Evolutionary conservation across 2,329 filamentous ascomycete species (phyloP), one percentile per base, ranked within the genome.

Genomic region (Cryphonectria radicalis): DNA sequence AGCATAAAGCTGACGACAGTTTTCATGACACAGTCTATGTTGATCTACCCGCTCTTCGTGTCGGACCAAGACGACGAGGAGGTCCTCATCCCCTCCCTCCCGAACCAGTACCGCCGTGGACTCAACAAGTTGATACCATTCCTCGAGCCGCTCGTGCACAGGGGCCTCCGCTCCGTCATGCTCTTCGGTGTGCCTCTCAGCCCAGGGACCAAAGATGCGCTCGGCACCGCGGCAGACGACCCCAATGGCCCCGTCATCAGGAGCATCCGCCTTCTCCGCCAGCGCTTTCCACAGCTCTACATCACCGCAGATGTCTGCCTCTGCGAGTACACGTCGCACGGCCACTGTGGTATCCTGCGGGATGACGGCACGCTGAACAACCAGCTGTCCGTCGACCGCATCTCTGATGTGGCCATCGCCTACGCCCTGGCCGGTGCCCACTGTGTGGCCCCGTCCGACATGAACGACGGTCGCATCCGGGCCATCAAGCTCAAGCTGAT

Each of bases 401-500:
- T 99, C 76, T 95, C 93, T 4, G 95, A 98, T 80, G 95, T 98
- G n/a, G 95, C 96, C n/a, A 87, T 98, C 74, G 93, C 95, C 46
- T 99, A 99, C 80, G 96, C 96, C n/a, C 88, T 92, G 78, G 96
- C 96, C 22, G 96, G 96, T 70, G 96, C 95, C 0, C 96, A 99
- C 82, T 98, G 95, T 80, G 94, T 99, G 40, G 96, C 96, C 0
- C 96, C 96, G 1, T 97, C 94, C 1, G 96, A 99, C 81, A 99
- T 99, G 96, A 99, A 98, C 80, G 96, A 99, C 80, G 96, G 96
- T 40, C 92, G 96, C 75, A 97, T 99, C 78, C 93, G 95, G 71
- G 95, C 95, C 73, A 99, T 99, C 82, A 99, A 99, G 87, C 88
- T 98, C 68, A 98, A 98, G 85, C 86, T 99, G 74, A 98, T 98